Base-by-base conservation (phyloP, 2,329 filamentous ascomycete genomes). In the Colletotrichum tofieldiae region DNA sequence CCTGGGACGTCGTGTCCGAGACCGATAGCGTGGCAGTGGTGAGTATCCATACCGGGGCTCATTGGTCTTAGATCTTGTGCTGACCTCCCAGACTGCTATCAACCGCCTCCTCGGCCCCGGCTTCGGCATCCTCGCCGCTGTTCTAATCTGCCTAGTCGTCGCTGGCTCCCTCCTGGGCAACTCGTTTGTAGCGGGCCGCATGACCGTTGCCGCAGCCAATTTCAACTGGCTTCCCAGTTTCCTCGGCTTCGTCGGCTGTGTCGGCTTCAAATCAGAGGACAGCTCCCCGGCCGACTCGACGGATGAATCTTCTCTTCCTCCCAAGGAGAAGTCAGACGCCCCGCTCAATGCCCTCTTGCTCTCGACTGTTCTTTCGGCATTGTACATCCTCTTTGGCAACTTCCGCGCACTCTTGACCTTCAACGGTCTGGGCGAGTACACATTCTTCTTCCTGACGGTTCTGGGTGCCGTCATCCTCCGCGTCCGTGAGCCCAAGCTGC, bases 1-100 rank as follows among this genome's bases (percentile, higher is more conserved):
- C 90, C 0, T 91, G 90, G 90, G 78, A 86, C 29, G 82, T 87
- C 0, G 82, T 92, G 2, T 88, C 89, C 0, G 87, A 84, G 0
- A 91, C 87, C 0, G 88, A 92, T 73, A 91, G 89, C 29, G 87
- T 92, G 0, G 90, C 90, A 3, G 90, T 92, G 63, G 89, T 91
- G 81, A 79, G 87, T 81, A 5, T 39, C 43, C 39, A 29, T 41
- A 18, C 5, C 23, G 37, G 18, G 12, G 11, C 45, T 43, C 8
- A 20, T 41, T 26, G 29, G 9, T 26, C 39, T 29, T 23, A 47
- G 16, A 64, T 41, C 2, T 23, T 20, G 3, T 18, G 70, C 76
- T 76, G 29, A 66, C 65, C 54, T n/a, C 2, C 39, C 67, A 90
- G 83, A 90, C 90, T 5, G 90, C 84, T 23, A 88, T 87, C 75